These are phyloP conservation scores for Fusarium metavorans DNA, from an alignment of 2,329 filamentous ascomycete species.

Conservation along the genomic window DNA sequence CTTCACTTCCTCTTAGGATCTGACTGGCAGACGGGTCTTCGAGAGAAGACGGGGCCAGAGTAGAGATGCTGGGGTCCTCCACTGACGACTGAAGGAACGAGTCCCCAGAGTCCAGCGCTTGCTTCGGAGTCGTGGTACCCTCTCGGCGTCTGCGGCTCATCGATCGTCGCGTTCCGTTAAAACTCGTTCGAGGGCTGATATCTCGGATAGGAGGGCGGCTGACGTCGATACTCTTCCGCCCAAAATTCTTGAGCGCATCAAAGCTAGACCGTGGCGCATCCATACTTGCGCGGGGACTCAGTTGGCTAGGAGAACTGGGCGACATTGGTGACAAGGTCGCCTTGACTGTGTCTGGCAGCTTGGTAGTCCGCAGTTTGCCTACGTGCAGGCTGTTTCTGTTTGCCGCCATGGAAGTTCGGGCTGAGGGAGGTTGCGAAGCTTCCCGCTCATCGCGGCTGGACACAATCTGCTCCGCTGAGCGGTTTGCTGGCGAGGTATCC, in stretches of 20 bases:
- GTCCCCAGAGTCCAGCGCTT: constrained; percentile 64
- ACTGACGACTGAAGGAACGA: constrained; percentile 79
- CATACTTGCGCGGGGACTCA: constrained; percentile 67
- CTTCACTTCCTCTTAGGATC: constrained; percentile 86
- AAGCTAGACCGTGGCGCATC: constrained; percentile 66
- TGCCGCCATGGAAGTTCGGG: constrained; percentile 43
- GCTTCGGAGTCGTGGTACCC: constrained; percentile 48
- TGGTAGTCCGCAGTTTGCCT: constrained; percentile 53
- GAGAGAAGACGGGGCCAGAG: constrained; percentile 74
- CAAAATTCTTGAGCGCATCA: constrained; percentile 62
- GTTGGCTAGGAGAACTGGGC: constrained; percentile 52
- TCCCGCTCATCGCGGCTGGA: constrained; percentile 26
- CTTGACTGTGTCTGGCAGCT: constrained; percentile 68
- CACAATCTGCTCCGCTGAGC: constrained; percentile 39
- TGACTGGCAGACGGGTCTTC: constrained; percentile 91
- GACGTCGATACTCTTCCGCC: constrained; percentile 65
- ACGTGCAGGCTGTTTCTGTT: constrained; percentile 42
- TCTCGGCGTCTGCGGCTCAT: constrained; percentile 56
- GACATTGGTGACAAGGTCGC: constrained; percentile 68
- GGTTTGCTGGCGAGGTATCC: constrained; percentile 63
- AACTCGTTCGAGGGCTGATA: constrained; percentile 67
- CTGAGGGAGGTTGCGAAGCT: constrained; percentile 31
- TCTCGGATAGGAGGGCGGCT: constrained; percentile 55
- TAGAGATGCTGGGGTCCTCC: constrained; percentile 81
- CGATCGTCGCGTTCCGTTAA: constrained; percentile 69